Base-by-base conservation (phyloP, 2,329 filamentous ascomycete species). In the Fusarium decemcellulare region DNA sequence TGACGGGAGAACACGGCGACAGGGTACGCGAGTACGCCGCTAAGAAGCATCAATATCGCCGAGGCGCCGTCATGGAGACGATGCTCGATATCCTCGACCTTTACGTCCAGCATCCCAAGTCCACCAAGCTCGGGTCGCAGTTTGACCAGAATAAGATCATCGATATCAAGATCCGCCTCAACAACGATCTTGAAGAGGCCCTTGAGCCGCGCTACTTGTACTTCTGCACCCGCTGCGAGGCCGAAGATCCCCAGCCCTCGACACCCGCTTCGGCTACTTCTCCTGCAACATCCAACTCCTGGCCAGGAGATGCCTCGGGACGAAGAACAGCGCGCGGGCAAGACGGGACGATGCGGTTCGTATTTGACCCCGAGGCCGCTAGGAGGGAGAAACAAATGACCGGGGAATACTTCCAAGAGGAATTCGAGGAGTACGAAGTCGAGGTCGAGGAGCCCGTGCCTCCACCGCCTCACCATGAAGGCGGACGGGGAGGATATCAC, bases 21-120 rank as follows among this genome's bases (percentile, higher is more conserved):
- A 78, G 78, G 29, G 81, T 88, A 80, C 64, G 80, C 76, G 71
- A 84, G 77, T 77, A 92, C 79, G 80, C 84, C 69, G 76, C 83
- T 68, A 67, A 84, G 65, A 83, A 85, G 44, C 84, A 77, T 70
- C 81, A 84, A 63, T 85, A 85, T 40, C 80, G 78, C 10, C 79
- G 86, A 32, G 81, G 81, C 9, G 83, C 84, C 65, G 82, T 88
- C 30, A 78, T 87, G 82, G 95, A 98, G 85, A 95, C 93, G 0
- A 88, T 97, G 74, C 89, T 98, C 40, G 96, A 98, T 76, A 86
- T 98, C 0, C 87, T 98, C 29, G 95, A 99, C 76, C 87, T 98
- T 4, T 98, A 98, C 79, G 96, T 94, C 0, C 93, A 97, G 76
- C 92, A 97, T 76, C 89, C 90, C 58, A 88, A 89, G 70, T 85